Percentiles rank a stretch among this genome's conserved stretches.
phyloP scores from a whole-genome alignment of 176 grass and related monocot species.

The Eleusine indica region DNA sequence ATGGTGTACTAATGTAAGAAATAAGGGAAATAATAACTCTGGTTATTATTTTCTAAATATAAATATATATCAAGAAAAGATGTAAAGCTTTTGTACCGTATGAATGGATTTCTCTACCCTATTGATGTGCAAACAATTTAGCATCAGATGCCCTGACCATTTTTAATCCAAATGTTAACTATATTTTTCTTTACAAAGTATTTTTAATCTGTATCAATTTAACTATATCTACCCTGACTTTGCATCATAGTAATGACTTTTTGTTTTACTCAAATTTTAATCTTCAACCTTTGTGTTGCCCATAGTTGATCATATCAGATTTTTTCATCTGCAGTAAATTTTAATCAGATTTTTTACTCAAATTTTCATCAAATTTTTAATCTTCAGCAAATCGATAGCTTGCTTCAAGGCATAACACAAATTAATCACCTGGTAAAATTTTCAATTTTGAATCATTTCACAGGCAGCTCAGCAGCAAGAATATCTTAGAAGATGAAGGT shows the following conservation, averaged over 20 bases:
- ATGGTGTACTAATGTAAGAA: neutral
- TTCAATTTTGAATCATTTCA: neutral
- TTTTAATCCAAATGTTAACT: neutral
- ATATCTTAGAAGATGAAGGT: neutral
- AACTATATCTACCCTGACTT: neutral
- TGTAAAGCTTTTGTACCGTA: neutral
- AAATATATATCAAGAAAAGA: slow-evolving; percentile 6
- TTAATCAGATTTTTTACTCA: too few relatives aligned
- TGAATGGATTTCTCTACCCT: neutral
- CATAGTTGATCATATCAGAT: neutral
- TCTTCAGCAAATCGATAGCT: neutral
- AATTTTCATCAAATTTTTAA: too few relatives aligned
- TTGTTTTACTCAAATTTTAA: too few relatives aligned
- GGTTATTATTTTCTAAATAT: neutral
- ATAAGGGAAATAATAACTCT: neutral
- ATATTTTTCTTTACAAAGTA: neutral
- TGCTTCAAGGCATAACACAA: neutral
- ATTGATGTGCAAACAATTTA: neutral
- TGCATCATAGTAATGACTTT: too few relatives aligned
- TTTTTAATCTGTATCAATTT: neutral
- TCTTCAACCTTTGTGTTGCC: neutral
- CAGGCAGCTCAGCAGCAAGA: too few relatives aligned
- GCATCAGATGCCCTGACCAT: neutral
- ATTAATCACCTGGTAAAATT: neutral
- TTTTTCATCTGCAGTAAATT: neutral